Evolutionary conservation across 805 yeast genomes (phyloP).

Genomic region (Teunomyces funiuensis): DNA sequence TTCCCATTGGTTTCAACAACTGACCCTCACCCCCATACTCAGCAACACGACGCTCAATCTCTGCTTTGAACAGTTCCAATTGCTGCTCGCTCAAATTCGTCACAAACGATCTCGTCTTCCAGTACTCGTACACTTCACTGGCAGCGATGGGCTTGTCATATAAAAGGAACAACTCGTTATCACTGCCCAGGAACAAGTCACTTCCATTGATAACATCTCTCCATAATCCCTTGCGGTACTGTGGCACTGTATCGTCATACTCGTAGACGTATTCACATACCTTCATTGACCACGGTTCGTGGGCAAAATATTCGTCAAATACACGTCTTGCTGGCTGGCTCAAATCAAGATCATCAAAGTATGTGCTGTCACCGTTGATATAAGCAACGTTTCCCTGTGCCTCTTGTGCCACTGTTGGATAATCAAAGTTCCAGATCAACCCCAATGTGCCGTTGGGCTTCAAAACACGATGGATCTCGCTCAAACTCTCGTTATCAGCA

Average conservation of each 20-base stretch:
- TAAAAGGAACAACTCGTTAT: slow-evolving; percentile 31
- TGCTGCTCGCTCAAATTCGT: slow-evolving; percentile 43
- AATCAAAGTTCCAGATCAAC: slow-evolving; percentile 60
- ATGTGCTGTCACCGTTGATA: slow-evolving; percentile 8
- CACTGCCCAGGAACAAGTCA: slow-evolving; percentile 32
- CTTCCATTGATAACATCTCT: slow-evolving; percentile 33
- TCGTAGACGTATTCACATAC: slow-evolving; percentile 34
- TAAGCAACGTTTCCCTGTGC: background rate
- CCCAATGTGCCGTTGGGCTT: slow-evolving; percentile 50
- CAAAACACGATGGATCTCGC: slow-evolving; percentile 52
- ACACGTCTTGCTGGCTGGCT: slow-evolving; percentile 3
- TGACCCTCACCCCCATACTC: slow-evolving; percentile 7
- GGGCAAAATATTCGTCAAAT: slow-evolving; percentile 16
- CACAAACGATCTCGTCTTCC: slow-evolving; percentile 57
- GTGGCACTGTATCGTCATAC: slow-evolving; percentile 51
- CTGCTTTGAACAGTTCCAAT: slow-evolving; percentile 27
- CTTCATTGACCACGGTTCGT: slow-evolving; percentile 37
- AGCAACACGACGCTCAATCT: slow-evolving; percentile 30
- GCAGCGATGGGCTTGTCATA: slow-evolving; percentile 28
- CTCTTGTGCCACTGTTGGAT: slow-evolving; percentile 9
- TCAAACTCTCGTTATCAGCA: slow-evolving; percentile 46
- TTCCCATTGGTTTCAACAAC: slow-evolving; percentile 13
- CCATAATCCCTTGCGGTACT: slow-evolving; percentile 54
- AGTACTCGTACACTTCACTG: slow-evolving; percentile 45
- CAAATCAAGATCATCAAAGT: slow-evolving; percentile 6